Percentiles rank a stretch among this genome's conserved stretches.
These are phyloP conservation scores for Neofusicoccum sp. DNA, from an alignment of 2,329 filamentous ascomycete genomes.

Conservation along the genomic window DNA sequence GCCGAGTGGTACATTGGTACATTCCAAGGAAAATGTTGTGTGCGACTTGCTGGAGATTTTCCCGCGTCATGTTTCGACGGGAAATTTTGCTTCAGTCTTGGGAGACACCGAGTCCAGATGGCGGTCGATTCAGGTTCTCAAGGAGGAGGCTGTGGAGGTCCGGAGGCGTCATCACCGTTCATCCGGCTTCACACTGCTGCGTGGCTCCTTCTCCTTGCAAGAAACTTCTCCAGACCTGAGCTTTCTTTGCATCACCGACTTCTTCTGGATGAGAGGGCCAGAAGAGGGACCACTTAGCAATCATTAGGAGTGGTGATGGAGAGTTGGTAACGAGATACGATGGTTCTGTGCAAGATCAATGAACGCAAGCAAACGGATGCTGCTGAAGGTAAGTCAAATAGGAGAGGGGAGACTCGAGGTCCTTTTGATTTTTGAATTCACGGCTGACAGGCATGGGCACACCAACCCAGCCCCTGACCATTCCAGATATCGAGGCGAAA, in stretches of 20 bases:
- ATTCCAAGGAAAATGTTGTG: background rate
- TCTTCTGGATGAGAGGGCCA: background rate
- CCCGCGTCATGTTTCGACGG: slow-evolving; percentile 3
- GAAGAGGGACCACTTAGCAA: background rate
- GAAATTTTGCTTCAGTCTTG: background rate
- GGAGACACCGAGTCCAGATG: background rate
- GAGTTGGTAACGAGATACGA: background rate
- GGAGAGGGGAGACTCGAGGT: slow-evolving; percentile 6
- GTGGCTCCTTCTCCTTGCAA: background rate
- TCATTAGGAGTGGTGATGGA: background rate
- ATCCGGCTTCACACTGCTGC: background rate
- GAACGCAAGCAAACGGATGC: background rate
- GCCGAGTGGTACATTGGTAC: background rate
- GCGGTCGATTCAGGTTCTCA: background rate
- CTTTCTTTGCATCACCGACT: background rate
- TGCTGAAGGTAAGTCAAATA: background rate
- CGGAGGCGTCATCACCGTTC: background rate
- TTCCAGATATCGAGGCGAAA: slow-evolving; percentile 14
- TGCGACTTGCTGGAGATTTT: background rate
- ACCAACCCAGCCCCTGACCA: slow-evolving; percentile 12
- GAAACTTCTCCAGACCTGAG: background rate
- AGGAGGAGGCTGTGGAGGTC: background rate
- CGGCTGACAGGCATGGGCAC: slow-evolving; percentile 10
- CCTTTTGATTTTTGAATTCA: slow-evolving; percentile 17
- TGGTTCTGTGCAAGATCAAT: background rate